Base-by-base conservation (phyloP, 805 yeast genomes). In the Saccharomycopsis selenospora region DNA sequence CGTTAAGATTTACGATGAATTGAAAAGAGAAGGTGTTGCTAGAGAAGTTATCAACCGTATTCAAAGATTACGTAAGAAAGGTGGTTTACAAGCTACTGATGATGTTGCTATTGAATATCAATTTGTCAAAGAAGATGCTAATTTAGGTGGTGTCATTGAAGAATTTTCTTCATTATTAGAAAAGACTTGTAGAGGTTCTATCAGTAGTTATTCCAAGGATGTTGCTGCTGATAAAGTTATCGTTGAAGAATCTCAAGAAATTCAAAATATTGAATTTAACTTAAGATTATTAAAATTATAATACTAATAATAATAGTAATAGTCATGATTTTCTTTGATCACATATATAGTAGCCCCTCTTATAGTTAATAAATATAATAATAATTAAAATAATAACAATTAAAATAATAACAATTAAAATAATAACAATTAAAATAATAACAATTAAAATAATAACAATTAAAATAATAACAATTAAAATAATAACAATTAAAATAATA, bases 11-110 rank as follows among this genome's bases (percentile, higher is more conserved):
- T 84, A 93, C 63, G 87, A 88, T 38, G 96, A 90, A 58, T 75
- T 91, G 66, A 82, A 83, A 70, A 81, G 86, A 43, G 98, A 93
- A 72, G 98, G 98, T 66, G 74, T 86, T 59, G 96, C 96, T 4
- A 87, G 99, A 73, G 98, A 93, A 68, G 76, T 93, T 63, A 79
- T 93, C 62, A 93, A 93, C 78, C 89, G 99, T 70, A 88, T 93
- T 57, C 99, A 93, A 76, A 84, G 96, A 67, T 79, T 90, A 64
- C 85, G 99, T 71, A 93, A 93, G 83, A 89, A 90, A 77, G 89
- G 86, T 55, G 95, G 96, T 28, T 75, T 93, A 62, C 85, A 85
- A 63, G 90, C 95, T 54, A 91, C 97, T 41, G 99, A 93, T 64
- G 99, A 93, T 58, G 95, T 93, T 45, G 66, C 77, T 55, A 96